phyloP scores from a whole-genome alignment of 495 filamentous ascomycete genomes.

The Penicillium cataractarum region DNA sequence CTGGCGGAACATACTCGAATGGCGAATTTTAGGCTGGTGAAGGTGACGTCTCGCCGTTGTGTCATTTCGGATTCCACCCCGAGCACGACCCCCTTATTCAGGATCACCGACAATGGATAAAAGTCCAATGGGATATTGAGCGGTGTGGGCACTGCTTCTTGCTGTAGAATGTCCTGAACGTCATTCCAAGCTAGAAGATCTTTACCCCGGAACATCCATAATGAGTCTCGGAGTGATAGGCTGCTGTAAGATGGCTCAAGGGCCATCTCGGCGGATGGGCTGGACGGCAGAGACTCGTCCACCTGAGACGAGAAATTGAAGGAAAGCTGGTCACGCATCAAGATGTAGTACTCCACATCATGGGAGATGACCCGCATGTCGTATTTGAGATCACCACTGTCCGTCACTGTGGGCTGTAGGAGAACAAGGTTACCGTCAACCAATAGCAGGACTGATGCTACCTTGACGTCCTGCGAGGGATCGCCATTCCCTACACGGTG shows the following conservation, averaged over 20 bases:
- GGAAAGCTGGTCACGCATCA: constrained; percentile 84
- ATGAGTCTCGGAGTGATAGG: constrained; percentile 73
- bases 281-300: constrained; percentile 52
- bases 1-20: constrained; percentile 64
- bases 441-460: constrained; percentile 89
- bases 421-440: constrained; percentile 96
- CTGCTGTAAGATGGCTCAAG: constrained; percentile 47
- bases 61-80: constrained; percentile 91
- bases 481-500: constrained; percentile 70
- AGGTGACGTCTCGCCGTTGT: constrained; percentile 85
- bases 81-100: constrained; percentile 83
- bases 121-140: constrained; percentile 73
- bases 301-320: constrained; percentile 46
- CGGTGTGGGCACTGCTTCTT: constrained; percentile 48
- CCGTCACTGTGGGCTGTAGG: constrained; percentile 79
- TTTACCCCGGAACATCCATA: constrained; percentile 92
- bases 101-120: constrained; percentile 85
- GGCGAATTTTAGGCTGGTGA: constrained; percentile 82
- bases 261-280: constrained; percentile 53
- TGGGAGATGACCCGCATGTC: constrained; percentile 97
- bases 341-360: constrained; percentile 90
- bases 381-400: constrained; percentile 83
- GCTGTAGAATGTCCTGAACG: constrained; percentile 79
- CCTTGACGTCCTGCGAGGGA: constrained; percentile 93
- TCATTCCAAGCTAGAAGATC: constrained; percentile 85